These are phyloP conservation scores for Dioszegia aurantiaca DNA, from an alignment of 768 basidiomycete genomes.

Conservation along the genomic window DNA sequence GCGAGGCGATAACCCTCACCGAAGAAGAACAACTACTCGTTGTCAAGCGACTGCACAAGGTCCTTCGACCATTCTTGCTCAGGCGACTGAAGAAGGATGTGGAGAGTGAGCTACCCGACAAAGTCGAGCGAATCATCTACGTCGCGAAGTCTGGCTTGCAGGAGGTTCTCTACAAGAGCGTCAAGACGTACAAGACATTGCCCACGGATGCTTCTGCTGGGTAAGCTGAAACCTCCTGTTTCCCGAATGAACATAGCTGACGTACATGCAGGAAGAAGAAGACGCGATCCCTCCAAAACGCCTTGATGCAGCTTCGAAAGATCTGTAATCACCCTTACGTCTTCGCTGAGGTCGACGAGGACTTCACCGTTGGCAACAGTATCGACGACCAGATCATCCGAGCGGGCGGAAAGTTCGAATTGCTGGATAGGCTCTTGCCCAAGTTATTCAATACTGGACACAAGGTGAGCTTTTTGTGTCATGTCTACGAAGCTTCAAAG, in stretches of 20 bases:
- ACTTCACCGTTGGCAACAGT: constrained; percentile 75
- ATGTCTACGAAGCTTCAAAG: neutral
- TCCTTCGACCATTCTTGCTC: constrained; percentile 88
- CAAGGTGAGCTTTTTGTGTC: constrained; percentile 61
- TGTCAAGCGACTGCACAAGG: constrained; percentile 93
- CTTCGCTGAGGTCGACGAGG: constrained; percentile 92
- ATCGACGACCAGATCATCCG: constrained; percentile 83
- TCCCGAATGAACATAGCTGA: constrained; percentile 8
- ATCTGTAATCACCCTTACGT: constrained; percentile 97
- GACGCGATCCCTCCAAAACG: constrained; percentile 61
- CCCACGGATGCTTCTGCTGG: constrained; percentile 63
- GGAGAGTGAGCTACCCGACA: constrained; percentile 90
- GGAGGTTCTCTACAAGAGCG: constrained; percentile 88
- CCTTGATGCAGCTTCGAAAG: constrained; percentile 96
- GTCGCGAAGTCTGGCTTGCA: constrained; percentile 90
- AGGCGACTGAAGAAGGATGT: constrained; percentile 94
- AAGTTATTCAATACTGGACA: constrained; percentile 92
- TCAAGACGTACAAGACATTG: constrained; percentile 94
- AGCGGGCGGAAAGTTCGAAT: constrained; percentile 87
- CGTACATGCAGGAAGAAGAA: constrained; percentile 1
- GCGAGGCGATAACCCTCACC: constrained; percentile 95
- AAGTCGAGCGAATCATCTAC: constrained; percentile 97
- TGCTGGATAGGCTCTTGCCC: constrained; percentile 84
- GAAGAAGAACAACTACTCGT: constrained; percentile 99
- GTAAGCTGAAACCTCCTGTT: constrained; percentile 26